Base-by-base conservation (phyloP, 2,329 filamentous ascomycete genomes). In the Pestalotiopsis sp. region DNA sequence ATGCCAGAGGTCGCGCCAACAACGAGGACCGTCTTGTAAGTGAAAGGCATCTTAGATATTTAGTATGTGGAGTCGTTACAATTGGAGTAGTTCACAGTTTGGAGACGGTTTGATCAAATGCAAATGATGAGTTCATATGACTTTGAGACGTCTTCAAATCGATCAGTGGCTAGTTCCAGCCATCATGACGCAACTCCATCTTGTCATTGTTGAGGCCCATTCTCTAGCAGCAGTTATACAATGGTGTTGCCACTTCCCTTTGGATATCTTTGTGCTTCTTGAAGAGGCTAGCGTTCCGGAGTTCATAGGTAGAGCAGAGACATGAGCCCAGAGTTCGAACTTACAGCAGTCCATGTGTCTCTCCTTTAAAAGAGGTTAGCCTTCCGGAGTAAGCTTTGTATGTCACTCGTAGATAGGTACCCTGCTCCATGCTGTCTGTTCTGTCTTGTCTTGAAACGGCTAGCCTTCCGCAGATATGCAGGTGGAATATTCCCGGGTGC, bases 1-100 rank as follows among this genome's bases (percentile, higher is more conserved):
- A 78, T 73, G 68, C 76, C 76, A 6, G 76, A 73, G 3, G 76
- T 77, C 38, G 75, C 75, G 59, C 76, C 76, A 20, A 77, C 67
- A 56, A 78, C 60, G 65, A 78, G 74, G 5, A 75, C 76, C 0
- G 70, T 75, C 67, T 78, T 78, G 67, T 78, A 78, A 4, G 72
- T 69, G 58, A 75, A 76, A 11, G 70, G 25, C 75, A 77, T 77
- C 49, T 71, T 41, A 2, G 31, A 45, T 20, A 7, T 13, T 14
- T 2, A 25, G 12, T 38, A 23, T 65, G 11, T 11, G 27, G 60
- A 63, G n/a, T 11, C 14, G 23, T 60, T 7, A 11, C 1, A 60
- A 12, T 9, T 14, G 5, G 27, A 38, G 1, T 27, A 2, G 17
- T 27, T 23, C 4, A 36, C 12, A 36, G 2, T 36, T 13, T 57